phyloP scores from a whole-genome alignment of 441 rosid species.

The Adansonia grandidieri region DNA sequence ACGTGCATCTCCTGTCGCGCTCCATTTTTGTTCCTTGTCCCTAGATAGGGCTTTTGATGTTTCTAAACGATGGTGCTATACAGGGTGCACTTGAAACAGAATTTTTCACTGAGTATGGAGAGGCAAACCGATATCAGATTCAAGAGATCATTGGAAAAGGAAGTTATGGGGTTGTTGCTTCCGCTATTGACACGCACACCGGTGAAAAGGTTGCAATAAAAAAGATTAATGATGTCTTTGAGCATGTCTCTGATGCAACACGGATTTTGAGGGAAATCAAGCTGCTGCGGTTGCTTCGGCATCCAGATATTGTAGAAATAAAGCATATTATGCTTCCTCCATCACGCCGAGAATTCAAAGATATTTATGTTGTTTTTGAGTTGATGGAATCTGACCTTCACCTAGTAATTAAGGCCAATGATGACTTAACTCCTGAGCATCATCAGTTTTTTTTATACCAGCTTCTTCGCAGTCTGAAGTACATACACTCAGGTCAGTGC shows the following conservation, averaged over 20 bases:
- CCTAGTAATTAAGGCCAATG: constrained; percentile 94
- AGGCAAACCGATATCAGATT: constrained; percentile 80
- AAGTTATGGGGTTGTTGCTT: constrained; percentile 95
- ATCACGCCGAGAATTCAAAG: constrained; percentile 84
- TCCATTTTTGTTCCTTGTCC: neutral
- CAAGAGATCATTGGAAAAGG: constrained; percentile 97
- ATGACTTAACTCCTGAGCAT: constrained; percentile 96
- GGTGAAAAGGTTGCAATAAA: constrained; percentile 93
- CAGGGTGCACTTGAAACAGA: constrained; percentile 71
- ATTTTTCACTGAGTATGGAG: constrained; percentile 97
- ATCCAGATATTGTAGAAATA: constrained; percentile 90
- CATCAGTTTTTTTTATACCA: constrained; percentile 96
- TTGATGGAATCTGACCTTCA: constrained; percentile 99
- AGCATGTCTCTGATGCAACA: constrained; percentile 97
- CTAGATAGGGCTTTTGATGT: neutral
- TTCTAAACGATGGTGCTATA: neutral
- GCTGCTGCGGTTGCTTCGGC: constrained; percentile 85
- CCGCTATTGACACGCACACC: constrained; percentile 84
- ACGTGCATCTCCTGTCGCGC: neutral
- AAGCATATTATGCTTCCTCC: constrained; percentile 98
- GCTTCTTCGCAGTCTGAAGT: constrained; percentile 95
- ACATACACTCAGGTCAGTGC: constrained; percentile 80
- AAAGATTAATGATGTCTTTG: constrained; percentile 95
- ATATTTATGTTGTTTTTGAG: constrained; percentile 93
- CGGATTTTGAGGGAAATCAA: constrained; percentile 94